Conservation (phyloP, 2,329 filamentous ascomycete species). For the Metarhizium robertsii region DNA sequence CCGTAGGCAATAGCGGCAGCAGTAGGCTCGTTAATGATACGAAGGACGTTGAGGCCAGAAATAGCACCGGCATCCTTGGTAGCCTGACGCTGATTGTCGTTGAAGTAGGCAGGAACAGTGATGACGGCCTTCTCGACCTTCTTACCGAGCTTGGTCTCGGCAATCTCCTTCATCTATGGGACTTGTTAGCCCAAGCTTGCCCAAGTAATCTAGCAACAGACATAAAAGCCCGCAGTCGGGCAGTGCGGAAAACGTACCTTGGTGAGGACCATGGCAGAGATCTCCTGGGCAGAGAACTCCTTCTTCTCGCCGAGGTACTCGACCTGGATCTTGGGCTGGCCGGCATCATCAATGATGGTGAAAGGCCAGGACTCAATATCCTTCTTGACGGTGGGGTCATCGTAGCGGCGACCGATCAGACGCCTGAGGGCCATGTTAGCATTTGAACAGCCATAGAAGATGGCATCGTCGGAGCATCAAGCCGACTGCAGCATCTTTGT, state of each 20-base stretch:
- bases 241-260: conserved; percentile 54
- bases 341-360: conserved; percentile 87
- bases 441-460: neutral
- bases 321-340: conserved; percentile 87
- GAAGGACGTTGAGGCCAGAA: conserved; percentile 92
- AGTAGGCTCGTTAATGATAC: conserved; percentile 99
- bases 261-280: conserved; percentile 95
- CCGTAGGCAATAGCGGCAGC: conserved; percentile 97
- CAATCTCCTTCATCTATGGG: conserved; percentile 93
- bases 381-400: conserved; percentile 96
- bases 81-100: conserved; percentile 99
- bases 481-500: neutral
- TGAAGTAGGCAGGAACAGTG: conserved; percentile 99
- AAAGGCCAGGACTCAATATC: conserved; percentile 98
- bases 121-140: conserved; percentile 99
- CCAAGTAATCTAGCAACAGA: neutral
- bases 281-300: conserved; percentile 95
- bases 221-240: neutral
- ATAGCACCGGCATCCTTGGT: conserved; percentile 99
- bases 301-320: conserved; percentile 93
- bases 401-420: conserved; percentile 91
- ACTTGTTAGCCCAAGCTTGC: conserved; percentile 7
- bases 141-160: conserved; percentile 96
- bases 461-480: neutral
- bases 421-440: conserved; percentile 49